phyloP scores from a whole-genome alignment of 192 early-diverging fungal species.

The Coemansia sp. region DNA sequence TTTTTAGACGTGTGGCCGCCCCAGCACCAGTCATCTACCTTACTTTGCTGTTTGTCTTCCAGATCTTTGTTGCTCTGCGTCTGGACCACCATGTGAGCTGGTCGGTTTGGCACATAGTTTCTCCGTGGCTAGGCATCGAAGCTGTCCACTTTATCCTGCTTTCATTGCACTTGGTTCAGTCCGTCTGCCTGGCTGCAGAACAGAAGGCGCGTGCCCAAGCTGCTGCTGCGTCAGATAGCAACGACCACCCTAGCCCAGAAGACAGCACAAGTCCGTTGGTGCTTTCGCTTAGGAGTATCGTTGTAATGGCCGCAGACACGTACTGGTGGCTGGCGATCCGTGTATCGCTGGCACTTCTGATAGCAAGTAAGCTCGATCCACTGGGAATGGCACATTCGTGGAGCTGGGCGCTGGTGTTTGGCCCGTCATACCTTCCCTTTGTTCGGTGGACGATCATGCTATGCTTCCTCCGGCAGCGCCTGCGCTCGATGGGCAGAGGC shows the following conservation, averaged over 20 bases:
- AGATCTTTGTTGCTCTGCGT: constrained; percentile 71
- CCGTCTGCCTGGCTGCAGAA: constrained; percentile 3
- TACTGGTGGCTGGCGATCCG: constrained; percentile 70
- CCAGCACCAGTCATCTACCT: constrained; percentile 52
- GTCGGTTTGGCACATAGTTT: constrained; percentile 68
- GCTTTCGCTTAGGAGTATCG: constrained; percentile 19
- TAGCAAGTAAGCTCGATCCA: constrained; percentile 64
- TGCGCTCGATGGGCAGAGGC: constrained; percentile 39
- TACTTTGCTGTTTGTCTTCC: constrained; percentile 66
- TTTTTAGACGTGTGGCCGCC: constrained; percentile 17
- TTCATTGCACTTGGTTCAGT: constrained; percentile 24
- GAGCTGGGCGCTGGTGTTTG: constrained; percentile 69
- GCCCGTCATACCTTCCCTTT: constrained; percentile 65
- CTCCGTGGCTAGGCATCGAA: constrained; percentile 85
- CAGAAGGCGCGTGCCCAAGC: background rate
- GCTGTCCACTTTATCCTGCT: constrained; percentile 60
- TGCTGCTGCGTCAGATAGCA: constrained; percentile 4
- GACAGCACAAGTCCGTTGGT: background rate
- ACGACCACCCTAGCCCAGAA: background rate
- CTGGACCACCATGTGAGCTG: constrained; percentile 66
- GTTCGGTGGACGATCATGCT: constrained; percentile 60
- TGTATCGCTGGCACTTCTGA: constrained; percentile 63
- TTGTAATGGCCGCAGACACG: constrained; percentile 48
- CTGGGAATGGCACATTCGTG: constrained; percentile 40
- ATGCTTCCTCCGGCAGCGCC: constrained; percentile 38